Evolutionary conservation across 2,329 filamentous ascomycete species (phyloP).

Genomic region (Microdochium bolleyi): DNA sequence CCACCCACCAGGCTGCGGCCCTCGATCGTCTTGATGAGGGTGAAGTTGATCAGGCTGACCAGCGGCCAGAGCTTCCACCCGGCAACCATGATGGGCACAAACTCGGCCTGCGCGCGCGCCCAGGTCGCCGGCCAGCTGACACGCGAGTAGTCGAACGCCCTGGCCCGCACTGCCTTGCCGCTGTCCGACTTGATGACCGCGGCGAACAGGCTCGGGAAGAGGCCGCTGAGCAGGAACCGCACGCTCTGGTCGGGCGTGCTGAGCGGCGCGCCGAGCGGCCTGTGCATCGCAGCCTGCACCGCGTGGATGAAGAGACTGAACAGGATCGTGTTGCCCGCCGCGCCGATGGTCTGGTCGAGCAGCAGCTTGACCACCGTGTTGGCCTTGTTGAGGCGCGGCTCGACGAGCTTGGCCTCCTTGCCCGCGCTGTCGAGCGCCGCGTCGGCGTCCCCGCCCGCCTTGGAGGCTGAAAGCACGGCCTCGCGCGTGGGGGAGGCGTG

Average conservation of each 20-base stretch:
- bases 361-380: slow-evolving; percentile 62
- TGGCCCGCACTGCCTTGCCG: slow-evolving; percentile 9
- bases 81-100: slow-evolving; percentile 56
- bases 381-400: slow-evolving; percentile 46
- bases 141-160: slow-evolving; percentile 32
- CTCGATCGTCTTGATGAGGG: slow-evolving; percentile 61
- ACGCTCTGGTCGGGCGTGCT: slow-evolving; percentile 24
- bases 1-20: slow-evolving; percentile 63
- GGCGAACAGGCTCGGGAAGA: slow-evolving; percentile 7
- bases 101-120: slow-evolving; percentile 41
- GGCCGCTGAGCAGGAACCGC: slow-evolving; percentile 17
- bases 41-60: slow-evolving; percentile 63
- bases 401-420: slow-evolving; percentile 27
- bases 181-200: neutral
- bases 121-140: slow-evolving; percentile 38
- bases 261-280: slow-evolving; percentile 17
- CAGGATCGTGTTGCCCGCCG: slow-evolving; percentile 53
- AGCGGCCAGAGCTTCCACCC: slow-evolving; percentile 67
- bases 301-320: slow-evolving; percentile 46
- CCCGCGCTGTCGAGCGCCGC: slow-evolving; percentile 29
- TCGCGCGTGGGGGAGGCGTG: slow-evolving; percentile 30
- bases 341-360: slow-evolving; percentile 62
- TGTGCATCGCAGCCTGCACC: slow-evolving; percentile 40
- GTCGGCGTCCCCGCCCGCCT: slow-evolving; percentile 28
- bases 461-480: slow-evolving; percentile 22